Evolutionary conservation across 371 early-diverging fungal genomes (phyloP).

Genomic region (Globomyces sp.): DNA sequence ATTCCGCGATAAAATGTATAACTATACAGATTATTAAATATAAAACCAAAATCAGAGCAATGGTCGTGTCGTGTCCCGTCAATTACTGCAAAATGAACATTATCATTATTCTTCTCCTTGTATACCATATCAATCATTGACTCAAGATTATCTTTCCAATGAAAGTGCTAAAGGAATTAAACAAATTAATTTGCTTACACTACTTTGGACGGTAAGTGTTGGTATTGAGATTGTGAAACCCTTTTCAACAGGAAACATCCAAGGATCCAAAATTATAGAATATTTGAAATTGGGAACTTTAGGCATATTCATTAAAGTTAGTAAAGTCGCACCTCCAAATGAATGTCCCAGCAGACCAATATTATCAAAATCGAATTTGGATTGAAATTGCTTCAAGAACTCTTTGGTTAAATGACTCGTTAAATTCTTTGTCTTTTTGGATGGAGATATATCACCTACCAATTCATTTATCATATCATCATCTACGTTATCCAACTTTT

Average conservation of each 20-base stretch:
- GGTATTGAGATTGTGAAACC: constrained; percentile 25
- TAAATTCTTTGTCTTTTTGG: constrained; percentile 1
- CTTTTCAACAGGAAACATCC: constrained; percentile 38
- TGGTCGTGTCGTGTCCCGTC: background rate
- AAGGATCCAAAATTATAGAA: constrained; percentile 51
- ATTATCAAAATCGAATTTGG: constrained; percentile 41
- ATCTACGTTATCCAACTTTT: background rate
- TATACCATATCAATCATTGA: constrained; percentile 3
- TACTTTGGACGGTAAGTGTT: background rate
- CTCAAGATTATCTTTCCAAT: constrained; percentile 30
- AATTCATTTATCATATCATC: background rate
- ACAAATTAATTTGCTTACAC: background rate
- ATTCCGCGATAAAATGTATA: background rate
- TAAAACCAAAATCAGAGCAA: background rate
- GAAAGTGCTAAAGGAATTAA: constrained; percentile 12
- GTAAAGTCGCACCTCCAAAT: constrained; percentile 58
- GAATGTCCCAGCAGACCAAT: constrained; percentile 55
- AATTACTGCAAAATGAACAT: background rate
- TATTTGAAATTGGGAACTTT: constrained; percentile 25
- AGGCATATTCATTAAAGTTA: background rate
- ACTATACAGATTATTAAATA: background rate
- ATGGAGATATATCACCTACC: background rate
- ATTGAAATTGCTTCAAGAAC: constrained; percentile 27
- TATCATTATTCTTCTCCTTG: background rate
- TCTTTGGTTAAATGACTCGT: constrained; percentile 12